phyloP scores from a whole-genome alignment of 2,329 filamentous ascomycete genomes.

The Trichoderma lentiforme region DNA sequence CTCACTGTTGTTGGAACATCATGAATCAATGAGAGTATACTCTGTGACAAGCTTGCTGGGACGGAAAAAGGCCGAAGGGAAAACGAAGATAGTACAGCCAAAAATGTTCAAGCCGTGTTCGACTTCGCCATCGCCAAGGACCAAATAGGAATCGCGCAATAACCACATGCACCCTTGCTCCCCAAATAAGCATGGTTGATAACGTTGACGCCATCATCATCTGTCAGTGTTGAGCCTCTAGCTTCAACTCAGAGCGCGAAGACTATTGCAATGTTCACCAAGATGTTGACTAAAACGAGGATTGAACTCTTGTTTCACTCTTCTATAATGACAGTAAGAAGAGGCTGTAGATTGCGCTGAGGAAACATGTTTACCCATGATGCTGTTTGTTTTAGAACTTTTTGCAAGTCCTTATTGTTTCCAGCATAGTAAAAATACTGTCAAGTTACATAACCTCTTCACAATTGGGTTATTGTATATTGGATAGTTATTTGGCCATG shows the following conservation, averaged over 20 bases:
- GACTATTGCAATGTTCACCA: rapidly evolving
- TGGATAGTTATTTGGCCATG: neutral
- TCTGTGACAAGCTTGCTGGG: neutral
- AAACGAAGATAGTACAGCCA: neutral
- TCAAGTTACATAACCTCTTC: neutral
- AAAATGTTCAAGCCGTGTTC: neutral
- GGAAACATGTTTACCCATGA: neutral
- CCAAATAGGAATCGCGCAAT: neutral
- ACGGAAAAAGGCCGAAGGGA: neutral
- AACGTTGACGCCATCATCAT: neutral
- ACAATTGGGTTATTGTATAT: neutral
- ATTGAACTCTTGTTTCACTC: neutral
- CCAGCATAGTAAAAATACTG: neutral
- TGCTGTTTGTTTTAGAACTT: neutral
- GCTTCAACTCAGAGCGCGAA: neutral
- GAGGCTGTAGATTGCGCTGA: neutral
- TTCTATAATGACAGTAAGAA: neutral
- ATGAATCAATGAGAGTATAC: neutral
- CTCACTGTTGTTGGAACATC: neutral
- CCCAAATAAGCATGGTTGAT: neutral
- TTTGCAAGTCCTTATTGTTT: neutral
- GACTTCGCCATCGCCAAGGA: neutral
- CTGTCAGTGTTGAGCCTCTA: neutral
- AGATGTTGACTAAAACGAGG: neutral
- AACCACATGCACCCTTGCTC: neutral